Percentiles rank a stretch among this genome's conserved stretches.
These are phyloP conservation scores for Metschnikowia kunwiensis DNA, from an alignment of 805 yeast genomes.

Conservation along the genomic window DNA sequence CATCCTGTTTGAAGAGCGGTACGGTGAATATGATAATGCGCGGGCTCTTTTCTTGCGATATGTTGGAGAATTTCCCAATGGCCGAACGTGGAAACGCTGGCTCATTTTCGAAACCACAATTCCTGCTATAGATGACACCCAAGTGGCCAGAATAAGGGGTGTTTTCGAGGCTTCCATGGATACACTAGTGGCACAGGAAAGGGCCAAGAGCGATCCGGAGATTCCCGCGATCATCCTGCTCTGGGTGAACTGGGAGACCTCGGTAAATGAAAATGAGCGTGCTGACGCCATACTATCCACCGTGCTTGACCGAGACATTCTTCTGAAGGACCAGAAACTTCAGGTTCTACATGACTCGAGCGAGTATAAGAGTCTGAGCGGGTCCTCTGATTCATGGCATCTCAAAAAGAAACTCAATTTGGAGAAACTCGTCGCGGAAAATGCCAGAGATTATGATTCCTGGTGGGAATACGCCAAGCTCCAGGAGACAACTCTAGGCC, in stretches of 20 bases:
- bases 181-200: constrained; percentile 26
- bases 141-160: constrained; percentile 51
- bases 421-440: constrained; percentile 42
- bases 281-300: constrained; percentile 55
- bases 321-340: constrained; percentile 14
- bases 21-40: constrained; percentile 53
- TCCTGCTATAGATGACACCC: constrained; percentile 11
- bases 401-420: constrained; percentile 55
- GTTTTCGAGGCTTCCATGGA: constrained; percentile 70
- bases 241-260: constrained; percentile 74
- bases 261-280: constrained; percentile 58
- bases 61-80: constrained; percentile 30
- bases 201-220: constrained; percentile 8
- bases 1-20: constrained; percentile 68
- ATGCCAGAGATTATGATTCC: constrained; percentile 62
- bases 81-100: constrained; percentile 74
- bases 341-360: constrained; percentile 38
- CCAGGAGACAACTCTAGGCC: constrained; percentile 35
- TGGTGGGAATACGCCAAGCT: constrained; percentile 79
- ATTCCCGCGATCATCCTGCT: constrained; percentile 32
- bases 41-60: constrained; percentile 58
- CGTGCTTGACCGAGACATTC: constrained; percentile 37
- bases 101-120: constrained; percentile 58
- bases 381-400: constrained; percentile 35
- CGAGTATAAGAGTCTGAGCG: constrained; percentile 51